A percentile compares a stretch with the other conserved stretches of the same genome.
Evolutionary conservation across 108 stramenopile species (phyloP).

Genomic region (Pseudonitzschia multiseries): DNA sequence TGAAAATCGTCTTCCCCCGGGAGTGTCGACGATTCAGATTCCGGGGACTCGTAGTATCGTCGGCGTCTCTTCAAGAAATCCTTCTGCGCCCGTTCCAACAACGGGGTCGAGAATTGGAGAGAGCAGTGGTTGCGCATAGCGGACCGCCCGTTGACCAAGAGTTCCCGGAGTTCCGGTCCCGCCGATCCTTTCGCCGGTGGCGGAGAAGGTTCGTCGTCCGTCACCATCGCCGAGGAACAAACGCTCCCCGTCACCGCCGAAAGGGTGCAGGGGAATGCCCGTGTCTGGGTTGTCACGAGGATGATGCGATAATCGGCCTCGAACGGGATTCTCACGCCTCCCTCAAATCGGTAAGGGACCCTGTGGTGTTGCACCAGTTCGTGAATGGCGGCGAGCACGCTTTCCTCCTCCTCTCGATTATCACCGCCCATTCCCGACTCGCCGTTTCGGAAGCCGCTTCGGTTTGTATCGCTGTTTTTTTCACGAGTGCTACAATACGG

Average conservation of each 20-base stretch:
- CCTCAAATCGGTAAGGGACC: conserved; percentile 52
- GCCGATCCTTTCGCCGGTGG: background rate
- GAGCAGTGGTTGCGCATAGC: background rate
- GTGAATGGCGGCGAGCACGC: background rate
- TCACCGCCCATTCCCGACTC: background rate
- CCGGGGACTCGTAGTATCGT: conserved; percentile 9
- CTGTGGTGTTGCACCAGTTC: conserved; percentile 34
- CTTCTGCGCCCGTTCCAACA: conserved; percentile 45
- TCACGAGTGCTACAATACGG: background rate
- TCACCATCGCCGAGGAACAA: background rate
- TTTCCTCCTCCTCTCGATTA: background rate
- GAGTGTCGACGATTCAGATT: background rate
- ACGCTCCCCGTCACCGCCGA: background rate
- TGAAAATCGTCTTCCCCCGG: conserved; percentile 59
- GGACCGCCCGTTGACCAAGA: conserved; percentile 3
- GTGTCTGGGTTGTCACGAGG: conserved; percentile 40
- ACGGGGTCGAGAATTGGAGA: conserved; percentile 11
- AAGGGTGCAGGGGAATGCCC: conserved; percentile 13
- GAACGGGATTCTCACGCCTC: conserved; percentile 45
- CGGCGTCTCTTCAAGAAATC: conserved; percentile 53
- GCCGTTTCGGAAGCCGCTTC: background rate
- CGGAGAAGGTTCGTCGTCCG: background rate
- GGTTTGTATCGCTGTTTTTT: conserved; percentile 1
- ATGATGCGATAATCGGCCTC: conserved; percentile 59
- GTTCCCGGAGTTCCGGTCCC: background rate